Percentiles rank a stretch among this genome's conserved stretches.
Evolutionary conservation across 306 rosid species (phyloP).

Genomic region (cucumber (Cucumis sativus)): DNA sequence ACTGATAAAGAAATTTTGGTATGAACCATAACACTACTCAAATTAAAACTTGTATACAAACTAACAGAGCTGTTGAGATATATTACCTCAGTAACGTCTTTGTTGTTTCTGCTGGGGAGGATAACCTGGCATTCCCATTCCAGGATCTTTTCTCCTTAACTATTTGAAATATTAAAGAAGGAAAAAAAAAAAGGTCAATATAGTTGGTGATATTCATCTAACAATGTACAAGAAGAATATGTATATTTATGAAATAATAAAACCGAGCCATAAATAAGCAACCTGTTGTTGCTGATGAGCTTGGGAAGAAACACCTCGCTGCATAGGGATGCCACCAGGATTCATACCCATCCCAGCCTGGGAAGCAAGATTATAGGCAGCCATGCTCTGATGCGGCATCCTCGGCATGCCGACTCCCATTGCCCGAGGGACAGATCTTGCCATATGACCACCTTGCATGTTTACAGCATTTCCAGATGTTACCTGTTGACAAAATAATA

Average conservation of each 20-base stretch:
- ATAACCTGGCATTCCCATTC: conserved; percentile 47
- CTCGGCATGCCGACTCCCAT: conserved; percentile 64
- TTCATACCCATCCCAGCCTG: conserved; percentile 86
- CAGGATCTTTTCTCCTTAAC: conserved; percentile 57
- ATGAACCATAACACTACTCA: neutral
- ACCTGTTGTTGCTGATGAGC: conserved; percentile 88
- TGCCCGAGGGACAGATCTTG: conserved; percentile 60
- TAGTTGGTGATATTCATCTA: neutral
- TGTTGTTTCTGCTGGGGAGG: conserved; percentile 52
- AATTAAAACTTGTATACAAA: neutral
- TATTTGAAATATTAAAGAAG: conserved; percentile 16
- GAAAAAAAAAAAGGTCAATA: neutral
- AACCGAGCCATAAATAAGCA: neutral
- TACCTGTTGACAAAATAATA: conserved; percentile 30
- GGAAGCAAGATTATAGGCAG: conserved; percentile 64
- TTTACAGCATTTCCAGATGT: conserved; percentile 56
- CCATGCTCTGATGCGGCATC: conserved; percentile 64
- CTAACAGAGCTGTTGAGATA: neutral
- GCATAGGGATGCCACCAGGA: conserved; percentile 81
- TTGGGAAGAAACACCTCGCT: conserved; percentile 66
- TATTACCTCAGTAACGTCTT: conserved; percentile 46
- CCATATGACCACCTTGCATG: conserved; percentile 50
- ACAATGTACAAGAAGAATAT: neutral
- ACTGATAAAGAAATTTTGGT: too few relatives aligned
- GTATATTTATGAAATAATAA: too few relatives aligned